Base-by-base conservation (phyloP, 257 asterid genomes). In the Verbascum thapsus region DNA sequence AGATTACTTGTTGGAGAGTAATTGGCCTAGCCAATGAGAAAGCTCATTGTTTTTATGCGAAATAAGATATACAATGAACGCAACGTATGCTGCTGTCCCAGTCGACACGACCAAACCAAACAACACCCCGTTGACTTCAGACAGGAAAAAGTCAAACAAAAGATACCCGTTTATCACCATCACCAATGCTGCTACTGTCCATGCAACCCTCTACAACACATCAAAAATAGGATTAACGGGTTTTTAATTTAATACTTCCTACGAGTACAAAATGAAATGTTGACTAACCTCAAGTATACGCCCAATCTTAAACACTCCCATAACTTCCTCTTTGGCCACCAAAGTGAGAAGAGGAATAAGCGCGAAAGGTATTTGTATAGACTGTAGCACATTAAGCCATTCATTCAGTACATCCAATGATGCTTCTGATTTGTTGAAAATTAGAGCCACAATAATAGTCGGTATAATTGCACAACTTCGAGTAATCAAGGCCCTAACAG, bases 371-470 rank as follows among this genome's bases (percentile, higher is more conserved):
- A 94, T 94, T 77, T 90, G 99, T 47, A 94, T 64, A 26, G 99
- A 94, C 78, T 94, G 99, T 12, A 94, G 84, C 70, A 94, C 96
- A 61, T 94, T 94, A 18, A 94, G 95, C 99, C 99, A 94, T 78
- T 94, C 98, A 44, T 94, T 94, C 66, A 94, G 72, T 35, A 87
- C 80, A 68, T 94, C 99, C 12, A 94, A 66, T 0, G 98, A 87
- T 2, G 90, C 83, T 58, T 94, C 99, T 0, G 99, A 87, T 73
- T 86, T 85, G 74, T 94, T 84, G 66, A 94, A 94, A 67, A 90
- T 64, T 72, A 94, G 69, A 1, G 99, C 98, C n/a, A 94, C 98
- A 13, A 85, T 49, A 47, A 94, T 84, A 53, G 99, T 94, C 1
- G 99, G 99, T 52, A 90, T 8, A 76, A 94, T 94, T 55, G 99